Base-by-base conservation (phyloP, 495 filamentous ascomycete genomes). In the Extremus antarcticus region DNA sequence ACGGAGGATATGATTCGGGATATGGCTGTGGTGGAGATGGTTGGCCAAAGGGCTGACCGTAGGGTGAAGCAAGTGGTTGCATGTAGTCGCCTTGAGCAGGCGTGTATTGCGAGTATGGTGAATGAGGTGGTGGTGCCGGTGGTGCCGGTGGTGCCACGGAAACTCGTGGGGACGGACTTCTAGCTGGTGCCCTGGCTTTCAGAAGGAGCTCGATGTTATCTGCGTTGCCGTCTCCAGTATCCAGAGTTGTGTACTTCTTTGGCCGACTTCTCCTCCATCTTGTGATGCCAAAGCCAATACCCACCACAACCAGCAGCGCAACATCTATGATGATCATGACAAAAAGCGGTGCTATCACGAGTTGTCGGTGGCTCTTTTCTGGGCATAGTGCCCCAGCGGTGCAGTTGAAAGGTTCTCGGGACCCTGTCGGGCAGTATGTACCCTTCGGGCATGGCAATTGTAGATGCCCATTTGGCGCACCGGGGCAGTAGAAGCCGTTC, bases 271-370 rank as follows among this genome's bases (percentile, higher is more conserved):
- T 63, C 35, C 58, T 56, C 61, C 58, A 61, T 32, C 23, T 54
- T 20, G 43, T 48, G 25, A 63, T 58, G 2, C 40, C 61, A 24
- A 62, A 61, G 1, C 61, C 58, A 29, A 64, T 32, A 1, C 16
- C 58, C 1, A 61, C 43, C 17, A 58, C 22, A n/a, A 56, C 51
- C 43, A 4, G 49, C n/a, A 78, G 39, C 41, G 74, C 25, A 9
- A 71, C 19, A 56, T 80, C 76, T 43, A 73, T 25, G 20, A 66
- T 52, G 17, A 76, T 46, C 22, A 77, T 59, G 39, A 77, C n/a
- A 38, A 51, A 56, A 22, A 76, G 43, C 2, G 75, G 74, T 15
- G 78, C 55, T 24, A 53, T 63, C 2, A 58, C 50, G 20, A 63
- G 40, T 47, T 64, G 54, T 22, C 55, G 46, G 8, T 25, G 15